These are phyloP conservation scores for Aechmea fasciata DNA, from an alignment of 176 grass and related monocot species.

Conservation along the genomic window DNA sequence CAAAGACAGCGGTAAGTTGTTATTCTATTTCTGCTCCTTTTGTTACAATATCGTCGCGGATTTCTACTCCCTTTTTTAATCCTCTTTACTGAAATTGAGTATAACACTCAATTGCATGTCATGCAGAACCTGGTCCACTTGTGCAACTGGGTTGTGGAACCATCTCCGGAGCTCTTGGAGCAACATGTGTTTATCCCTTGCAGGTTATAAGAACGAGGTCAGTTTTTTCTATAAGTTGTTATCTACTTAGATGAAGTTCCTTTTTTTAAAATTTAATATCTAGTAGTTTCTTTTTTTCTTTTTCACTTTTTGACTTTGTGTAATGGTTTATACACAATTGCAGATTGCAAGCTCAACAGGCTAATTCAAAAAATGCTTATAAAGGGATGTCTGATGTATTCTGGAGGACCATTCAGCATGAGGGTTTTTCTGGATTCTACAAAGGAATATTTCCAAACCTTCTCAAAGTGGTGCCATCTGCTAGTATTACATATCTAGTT, in stretches of 20 bases:
- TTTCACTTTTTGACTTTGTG: neutral
- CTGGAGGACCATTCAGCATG: constrained; percentile 41
- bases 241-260: neutral
- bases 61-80: neutral
- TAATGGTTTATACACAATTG: constrained; percentile 15
- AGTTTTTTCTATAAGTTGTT: neutral
- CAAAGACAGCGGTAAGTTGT: constrained; percentile 52
- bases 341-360: constrained; percentile 62
- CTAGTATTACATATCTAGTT: constrained; percentile 86
- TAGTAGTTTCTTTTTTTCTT: constrained; percentile 10
- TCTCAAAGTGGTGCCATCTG: constrained; percentile 80
- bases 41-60: neutral
- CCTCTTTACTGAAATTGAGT: neutral
- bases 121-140: constrained; percentile 81
- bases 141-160: constrained; percentile 80
- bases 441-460: constrained; percentile 80
- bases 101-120: neutral
- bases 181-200: constrained; percentile 82
- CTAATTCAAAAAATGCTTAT: constrained; percentile 58
- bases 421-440: constrained; percentile 66
- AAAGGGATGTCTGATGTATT: constrained; percentile 73
- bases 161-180: constrained; percentile 73
- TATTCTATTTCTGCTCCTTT: neutral
- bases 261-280: neutral
- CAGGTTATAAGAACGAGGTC: constrained; percentile 92